phyloP scores from a whole-genome alignment of 2,329 filamentous ascomycete genomes.

The Tolypocladium tundrense region DNA sequence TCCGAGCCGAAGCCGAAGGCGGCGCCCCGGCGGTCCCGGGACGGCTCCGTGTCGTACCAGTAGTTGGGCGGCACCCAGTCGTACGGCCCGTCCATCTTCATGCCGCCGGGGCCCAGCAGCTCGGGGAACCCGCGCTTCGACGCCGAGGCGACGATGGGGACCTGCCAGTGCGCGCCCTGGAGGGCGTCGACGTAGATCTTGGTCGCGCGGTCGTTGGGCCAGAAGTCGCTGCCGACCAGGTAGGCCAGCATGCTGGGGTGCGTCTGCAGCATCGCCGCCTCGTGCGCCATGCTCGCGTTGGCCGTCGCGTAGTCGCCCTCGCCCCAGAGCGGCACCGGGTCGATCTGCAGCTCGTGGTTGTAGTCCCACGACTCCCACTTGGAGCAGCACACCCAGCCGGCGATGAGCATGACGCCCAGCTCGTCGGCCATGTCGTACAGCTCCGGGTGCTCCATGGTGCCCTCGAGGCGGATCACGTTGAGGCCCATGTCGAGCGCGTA shows the following conservation, averaged over 20 bases:
- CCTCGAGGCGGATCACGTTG: slow-evolving; percentile 54
- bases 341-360: slow-evolving; percentile 38
- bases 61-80: slow-evolving; percentile 58
- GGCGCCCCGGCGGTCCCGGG: slow-evolving; percentile 34
- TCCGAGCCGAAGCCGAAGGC: slow-evolving; percentile 57
- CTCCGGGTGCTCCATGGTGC: slow-evolving; percentile 53
- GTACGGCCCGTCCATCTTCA: slow-evolving; percentile 59
- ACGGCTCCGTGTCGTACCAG: slow-evolving; percentile 40
- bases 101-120: slow-evolving; percentile 42
- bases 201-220: slow-evolving; percentile 48
- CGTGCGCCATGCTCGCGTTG: slow-evolving; percentile 45
- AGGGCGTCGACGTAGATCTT: slow-evolving; percentile 41
- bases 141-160: slow-evolving; percentile 47
- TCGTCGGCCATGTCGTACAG: slow-evolving; percentile 49
- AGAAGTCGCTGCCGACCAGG: slow-evolving; percentile 52
- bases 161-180: slow-evolving; percentile 40
- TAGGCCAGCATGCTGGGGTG: slow-evolving; percentile 50
- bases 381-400: slow-evolving; percentile 58
- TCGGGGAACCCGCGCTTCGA: slow-evolving; percentile 42
- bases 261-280: slow-evolving; percentile 47
- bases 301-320: slow-evolving; percentile 45
- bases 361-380: slow-evolving; percentile 58
- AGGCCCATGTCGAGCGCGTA: slow-evolving; percentile 50
- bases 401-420: slow-evolving; percentile 50
- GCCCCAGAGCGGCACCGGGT: slow-evolving; percentile 31